phyloP scores from a whole-genome alignment of 1,284 basidiomycete genomes.

The Apiotrichum akiyoshidainum region DNA sequence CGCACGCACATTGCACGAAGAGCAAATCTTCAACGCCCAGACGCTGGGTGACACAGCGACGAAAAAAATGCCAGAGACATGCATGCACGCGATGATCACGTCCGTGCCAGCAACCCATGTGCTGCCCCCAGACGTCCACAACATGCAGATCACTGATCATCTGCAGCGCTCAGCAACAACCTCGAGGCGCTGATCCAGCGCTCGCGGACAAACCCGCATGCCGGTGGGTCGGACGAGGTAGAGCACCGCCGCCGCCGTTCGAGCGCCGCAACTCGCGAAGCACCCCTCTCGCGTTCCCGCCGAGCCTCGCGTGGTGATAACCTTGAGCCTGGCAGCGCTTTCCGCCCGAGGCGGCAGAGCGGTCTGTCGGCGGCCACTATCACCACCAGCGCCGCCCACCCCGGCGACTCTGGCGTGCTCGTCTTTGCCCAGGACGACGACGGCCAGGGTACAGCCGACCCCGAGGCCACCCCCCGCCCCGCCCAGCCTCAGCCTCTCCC shows the following conservation, averaged over 20 bases:
- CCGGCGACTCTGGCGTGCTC: conserved; percentile 11
- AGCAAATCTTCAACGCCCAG: too few species aligned
- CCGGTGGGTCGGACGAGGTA: conserved; percentile 1
- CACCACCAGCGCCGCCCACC: neutral
- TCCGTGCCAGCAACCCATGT: too few species aligned
- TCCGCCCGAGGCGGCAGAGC: neutral
- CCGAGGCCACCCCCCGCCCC: neutral
- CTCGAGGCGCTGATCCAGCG: conserved; percentile 47
- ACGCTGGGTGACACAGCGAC: too few species aligned
- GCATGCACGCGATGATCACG: too few species aligned
- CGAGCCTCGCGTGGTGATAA: conserved; percentile 5
- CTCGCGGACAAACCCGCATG: conserved; percentile 31
- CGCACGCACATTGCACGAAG: too few species aligned
- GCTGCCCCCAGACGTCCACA: neutral
- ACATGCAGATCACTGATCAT: neutral
- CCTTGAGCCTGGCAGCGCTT: neutral
- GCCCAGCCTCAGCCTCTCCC: neutral
- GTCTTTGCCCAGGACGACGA: conserved; percentile 14
- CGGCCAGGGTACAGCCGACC: neutral
- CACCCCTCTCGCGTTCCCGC: neutral
- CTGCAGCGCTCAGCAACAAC: conserved; percentile 44
- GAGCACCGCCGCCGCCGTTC: conserved; percentile 1
- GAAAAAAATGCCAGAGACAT: too few species aligned
- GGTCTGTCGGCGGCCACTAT: neutral
- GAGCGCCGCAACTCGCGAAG: neutral